phyloP scores from a whole-genome alignment of 2,329 filamentous ascomycete genomes.

The Colletotrichum horii region DNA sequence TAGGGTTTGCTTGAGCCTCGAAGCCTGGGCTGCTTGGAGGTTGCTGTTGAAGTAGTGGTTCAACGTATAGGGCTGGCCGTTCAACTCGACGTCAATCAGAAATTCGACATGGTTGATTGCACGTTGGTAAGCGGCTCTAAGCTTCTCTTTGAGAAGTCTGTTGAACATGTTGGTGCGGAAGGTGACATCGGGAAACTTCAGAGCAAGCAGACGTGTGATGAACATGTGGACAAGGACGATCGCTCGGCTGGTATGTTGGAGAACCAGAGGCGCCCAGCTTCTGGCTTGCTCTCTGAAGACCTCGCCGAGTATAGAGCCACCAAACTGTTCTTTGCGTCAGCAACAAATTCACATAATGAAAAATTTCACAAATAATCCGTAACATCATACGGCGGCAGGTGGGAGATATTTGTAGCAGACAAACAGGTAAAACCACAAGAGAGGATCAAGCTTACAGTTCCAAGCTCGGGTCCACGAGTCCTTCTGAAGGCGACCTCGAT shows the following conservation, averaged over 20 bases:
- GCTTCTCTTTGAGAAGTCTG: slow-evolving; percentile 47
- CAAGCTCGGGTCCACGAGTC: slow-evolving; percentile 59
- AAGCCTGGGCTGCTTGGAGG: slow-evolving; percentile 30
- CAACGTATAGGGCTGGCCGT: slow-evolving; percentile 50
- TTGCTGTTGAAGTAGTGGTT: slow-evolving; percentile 58
- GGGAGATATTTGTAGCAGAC: background rate
- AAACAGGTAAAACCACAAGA: background rate
- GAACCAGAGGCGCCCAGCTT: slow-evolving; percentile 56
- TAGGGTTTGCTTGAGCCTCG: background rate
- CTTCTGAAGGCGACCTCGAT: slow-evolving; percentile 33
- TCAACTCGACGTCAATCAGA: slow-evolving; percentile 56
- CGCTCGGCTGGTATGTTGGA: slow-evolving; percentile 54
- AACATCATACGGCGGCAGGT: background rate
- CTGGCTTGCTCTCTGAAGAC: slow-evolving; percentile 58
- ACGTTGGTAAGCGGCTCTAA: slow-evolving; percentile 48
- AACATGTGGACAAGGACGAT: slow-evolving; percentile 59
- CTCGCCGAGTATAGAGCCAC: slow-evolving; percentile 42
- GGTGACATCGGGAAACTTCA: slow-evolving; percentile 46
- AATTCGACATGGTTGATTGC: slow-evolving; percentile 56
- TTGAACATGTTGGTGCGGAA: slow-evolving; percentile 48
- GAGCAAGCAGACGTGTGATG: slow-evolving; percentile 46
- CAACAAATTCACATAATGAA: background rate
- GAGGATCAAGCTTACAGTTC: slow-evolving; percentile 41
- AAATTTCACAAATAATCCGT: background rate
- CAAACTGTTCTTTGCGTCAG: slow-evolving; percentile 32